Evolutionary conservation across 768 basidiomycete species (phyloP).

Genomic region (Russula compacta): DNA sequence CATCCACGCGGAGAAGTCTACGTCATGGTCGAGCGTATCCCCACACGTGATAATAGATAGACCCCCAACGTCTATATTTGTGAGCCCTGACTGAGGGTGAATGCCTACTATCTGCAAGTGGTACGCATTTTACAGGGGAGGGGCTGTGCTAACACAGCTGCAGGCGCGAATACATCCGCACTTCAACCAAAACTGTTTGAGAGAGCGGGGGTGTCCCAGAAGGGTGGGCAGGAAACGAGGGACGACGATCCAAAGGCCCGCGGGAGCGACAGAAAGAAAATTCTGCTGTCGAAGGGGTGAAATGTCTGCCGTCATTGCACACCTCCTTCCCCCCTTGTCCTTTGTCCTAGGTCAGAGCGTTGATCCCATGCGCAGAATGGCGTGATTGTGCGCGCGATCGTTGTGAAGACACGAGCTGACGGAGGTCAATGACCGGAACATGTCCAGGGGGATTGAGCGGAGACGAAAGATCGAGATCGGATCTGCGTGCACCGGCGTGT

Average conservation of each 20-base stretch:
- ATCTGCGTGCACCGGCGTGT: slow-evolving; percentile 12
- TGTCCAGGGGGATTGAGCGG: slow-evolving; percentile 24
- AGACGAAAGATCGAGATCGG: slow-evolving; percentile 22
- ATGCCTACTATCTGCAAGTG: background rate
- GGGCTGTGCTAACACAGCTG: slow-evolving; percentile 31
- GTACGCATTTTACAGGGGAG: slow-evolving; percentile 4
- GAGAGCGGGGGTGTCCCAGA: slow-evolving; percentile 22
- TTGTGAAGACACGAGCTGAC: slow-evolving; percentile 37
- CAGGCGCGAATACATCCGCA: slow-evolving; percentile 30
- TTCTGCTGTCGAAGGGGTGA: slow-evolving; percentile 29
- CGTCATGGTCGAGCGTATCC: slow-evolving; percentile 48
- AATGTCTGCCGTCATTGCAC: slow-evolving; percentile 16
- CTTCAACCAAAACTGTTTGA: slow-evolving; percentile 31
- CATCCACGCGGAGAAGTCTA: slow-evolving; percentile 49
- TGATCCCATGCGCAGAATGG: slow-evolving; percentile 24
- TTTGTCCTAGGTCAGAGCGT: background rate
- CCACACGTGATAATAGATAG: slow-evolving; percentile 39
- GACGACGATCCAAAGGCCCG: slow-evolving; percentile 23
- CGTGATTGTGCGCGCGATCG: slow-evolving; percentile 28
- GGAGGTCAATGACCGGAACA: slow-evolving; percentile 32
- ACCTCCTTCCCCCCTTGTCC: background rate
- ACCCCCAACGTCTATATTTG: slow-evolving; percentile 51
- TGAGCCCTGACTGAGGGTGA: slow-evolving; percentile 42
- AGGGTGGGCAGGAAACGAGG: slow-evolving; percentile 22
- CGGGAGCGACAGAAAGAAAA: slow-evolving; percentile 24